These are phyloP conservation scores for Torrubiellomyces zombiae DNA, from an alignment of 2,329 filamentous ascomycete genomes.

Conservation along the genomic window DNA sequence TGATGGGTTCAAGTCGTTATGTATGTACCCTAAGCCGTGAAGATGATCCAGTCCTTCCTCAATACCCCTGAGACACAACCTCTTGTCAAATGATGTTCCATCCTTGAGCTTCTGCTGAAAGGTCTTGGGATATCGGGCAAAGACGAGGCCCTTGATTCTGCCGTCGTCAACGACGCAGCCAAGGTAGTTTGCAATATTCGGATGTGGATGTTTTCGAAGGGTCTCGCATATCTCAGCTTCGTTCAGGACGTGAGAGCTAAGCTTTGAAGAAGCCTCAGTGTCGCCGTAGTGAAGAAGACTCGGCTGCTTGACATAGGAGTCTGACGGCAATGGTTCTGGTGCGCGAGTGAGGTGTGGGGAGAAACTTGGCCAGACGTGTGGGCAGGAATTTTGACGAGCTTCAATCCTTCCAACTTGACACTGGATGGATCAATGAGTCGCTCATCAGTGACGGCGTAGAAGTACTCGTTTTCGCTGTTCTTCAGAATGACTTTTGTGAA, in stretches of 20 bases:
- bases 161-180: conserved; percentile 1
- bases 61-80: conserved; percentile 1
- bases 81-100: conserved; percentile 1
- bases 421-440: too few relatives aligned
- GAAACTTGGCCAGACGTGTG: conserved; percentile 1
- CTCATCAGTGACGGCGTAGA: conserved; percentile 1
- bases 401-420: too few relatives aligned
- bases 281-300: background rate
- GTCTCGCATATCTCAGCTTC: conserved; percentile 1
- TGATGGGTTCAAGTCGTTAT: conserved; percentile 2
- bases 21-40: conserved; percentile 1
- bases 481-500: conserved; percentile 2
- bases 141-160: conserved; percentile 1
- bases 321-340: conserved; percentile 1
- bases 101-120: conserved; percentile 1
- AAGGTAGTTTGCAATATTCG: conserved; percentile 2
- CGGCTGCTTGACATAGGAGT: conserved; percentile 1
- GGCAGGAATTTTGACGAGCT: conserved; percentile 1
- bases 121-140: conserved; percentile 1
- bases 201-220: conserved; percentile 2
- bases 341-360: conserved; percentile 1
- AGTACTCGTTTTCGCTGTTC: conserved; percentile 2
- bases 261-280: background rate
- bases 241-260: background rate
- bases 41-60: conserved; percentile 2